Conservation (phyloP, 2,329 filamentous ascomycete species). For the Ophiocordyceps camponoti-leonardi region DNA sequence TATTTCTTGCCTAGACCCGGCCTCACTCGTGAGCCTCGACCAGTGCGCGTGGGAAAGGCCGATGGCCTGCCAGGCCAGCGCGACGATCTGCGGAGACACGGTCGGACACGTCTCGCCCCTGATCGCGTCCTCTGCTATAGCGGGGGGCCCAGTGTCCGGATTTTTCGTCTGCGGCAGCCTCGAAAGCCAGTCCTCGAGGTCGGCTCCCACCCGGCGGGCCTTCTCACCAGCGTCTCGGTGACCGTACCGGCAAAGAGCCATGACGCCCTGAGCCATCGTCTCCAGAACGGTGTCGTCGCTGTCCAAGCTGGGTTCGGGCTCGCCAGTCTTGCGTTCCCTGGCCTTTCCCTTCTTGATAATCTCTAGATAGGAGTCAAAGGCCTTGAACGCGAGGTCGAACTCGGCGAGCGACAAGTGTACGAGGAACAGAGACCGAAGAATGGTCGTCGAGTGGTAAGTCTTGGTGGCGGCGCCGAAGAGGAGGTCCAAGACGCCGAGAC, state of each 20-base stretch:
- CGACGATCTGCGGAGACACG: slow-evolving; percentile 44
- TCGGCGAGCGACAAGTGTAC: slow-evolving; percentile 79
- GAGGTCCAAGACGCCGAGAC: slow-evolving; percentile 65
- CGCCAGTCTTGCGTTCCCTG: slow-evolving; percentile 61
- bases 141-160: slow-evolving; percentile 10
- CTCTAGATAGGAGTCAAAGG: slow-evolving; percentile 81
- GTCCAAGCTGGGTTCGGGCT: slow-evolving; percentile 56
- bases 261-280: slow-evolving; percentile 66
- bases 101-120: slow-evolving; percentile 17
- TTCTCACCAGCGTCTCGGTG: slow-evolving; percentile 59
- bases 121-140: slow-evolving; percentile 12
- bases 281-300: slow-evolving; percentile 59
- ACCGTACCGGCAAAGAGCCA: slow-evolving; percentile 69
- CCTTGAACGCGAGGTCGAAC: slow-evolving; percentile 79
- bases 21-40: slow-evolving; percentile 68
- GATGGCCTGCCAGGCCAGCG: slow-evolving; percentile 65
- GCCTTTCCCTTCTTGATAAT: slow-evolving; percentile 76
- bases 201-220: slow-evolving; percentile 50
- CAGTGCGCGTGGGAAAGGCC: slow-evolving; percentile 76
- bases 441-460: slow-evolving; percentile 85
- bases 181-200: slow-evolving; percentile 60
- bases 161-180: slow-evolving; percentile 27
- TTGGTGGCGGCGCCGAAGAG: slow-evolving; percentile 83
- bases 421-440: slow-evolving; percentile 71
- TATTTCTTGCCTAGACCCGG: slow-evolving; percentile 49